Percentiles rank a stretch among this genome's conserved stretches.
Evolutionary conservation across 306 rosid genomes (phyloP).

Genomic region (Prunus mongolica): DNA sequence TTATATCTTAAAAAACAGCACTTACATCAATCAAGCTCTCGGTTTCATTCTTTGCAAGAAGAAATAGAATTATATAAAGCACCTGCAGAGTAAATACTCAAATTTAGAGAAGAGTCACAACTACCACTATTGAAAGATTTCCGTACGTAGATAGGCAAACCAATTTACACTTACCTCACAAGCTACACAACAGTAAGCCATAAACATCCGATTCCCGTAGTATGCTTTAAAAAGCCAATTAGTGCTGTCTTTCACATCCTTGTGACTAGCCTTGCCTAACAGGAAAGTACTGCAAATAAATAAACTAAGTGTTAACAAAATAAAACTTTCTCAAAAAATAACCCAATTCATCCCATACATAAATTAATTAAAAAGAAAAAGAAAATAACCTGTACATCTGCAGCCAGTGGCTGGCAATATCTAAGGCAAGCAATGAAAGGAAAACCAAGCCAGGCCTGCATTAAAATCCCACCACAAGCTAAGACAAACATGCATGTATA

Average conservation of each 20-base stretch:
- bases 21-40: conserved; percentile 73
- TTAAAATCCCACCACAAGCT: conserved; percentile 30
- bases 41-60: conserved; percentile 57
- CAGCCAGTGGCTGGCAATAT: conserved; percentile 97
- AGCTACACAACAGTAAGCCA: conserved; percentile 95
- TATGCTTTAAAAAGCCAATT: conserved; percentile 88
- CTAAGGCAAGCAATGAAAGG: conserved; percentile 85
- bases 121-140: neutral
- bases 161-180: conserved; percentile 62
- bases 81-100: conserved; percentile 51
- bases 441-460: conserved; percentile 87
- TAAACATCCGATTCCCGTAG: conserved; percentile 90
- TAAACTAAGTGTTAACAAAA: conserved; percentile 14
- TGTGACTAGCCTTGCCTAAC: conserved; percentile 87
- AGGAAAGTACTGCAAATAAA: conserved; percentile 78
- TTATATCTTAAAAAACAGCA: conserved; percentile 9
- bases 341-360: neutral
- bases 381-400: conserved; percentile 87
- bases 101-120: conserved; percentile 8
- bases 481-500: conserved; percentile 28
- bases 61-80: conserved; percentile 77
- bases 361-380: conserved; percentile 1
- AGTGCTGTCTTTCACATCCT: conserved; percentile 96
- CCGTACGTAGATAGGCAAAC: neutral
- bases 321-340: neutral